phyloP scores from a whole-genome alignment of 805 yeast genomes.

The Saccharomyces paradoxus region DNA sequence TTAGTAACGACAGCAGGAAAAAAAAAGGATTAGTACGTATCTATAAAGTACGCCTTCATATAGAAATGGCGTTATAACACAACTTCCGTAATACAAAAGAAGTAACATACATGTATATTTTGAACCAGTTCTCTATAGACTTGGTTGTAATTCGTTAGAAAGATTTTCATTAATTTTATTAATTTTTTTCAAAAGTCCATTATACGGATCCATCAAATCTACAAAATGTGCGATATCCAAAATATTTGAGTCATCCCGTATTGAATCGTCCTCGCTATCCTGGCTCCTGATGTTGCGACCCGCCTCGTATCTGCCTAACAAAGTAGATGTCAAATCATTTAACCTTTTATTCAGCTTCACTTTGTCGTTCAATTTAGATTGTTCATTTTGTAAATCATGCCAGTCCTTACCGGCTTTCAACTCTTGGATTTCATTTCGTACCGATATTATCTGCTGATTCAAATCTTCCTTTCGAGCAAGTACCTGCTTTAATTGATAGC shows the following conservation, averaged over 20 bases:
- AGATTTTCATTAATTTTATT: conserved; percentile 9
- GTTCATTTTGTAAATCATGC: conserved; percentile 11
- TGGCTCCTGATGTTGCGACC: background rate
- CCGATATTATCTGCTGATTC: conserved; percentile 12
- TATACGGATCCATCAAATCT: conserved; percentile 13
- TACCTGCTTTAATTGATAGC: conserved; percentile 17
- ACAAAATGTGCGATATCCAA: conserved; percentile 5
- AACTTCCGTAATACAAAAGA: background rate
- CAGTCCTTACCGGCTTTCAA: conserved; percentile 12
- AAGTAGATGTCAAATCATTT: conserved; percentile 7
- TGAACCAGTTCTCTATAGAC: conserved; percentile 2
- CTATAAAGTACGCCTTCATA: background rate
- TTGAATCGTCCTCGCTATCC: background rate
- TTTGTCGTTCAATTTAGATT: conserved; percentile 8
- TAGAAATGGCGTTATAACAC: background rate
- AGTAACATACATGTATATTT: background rate
- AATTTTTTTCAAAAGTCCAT: conserved; percentile 13
- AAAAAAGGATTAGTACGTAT: background rate
- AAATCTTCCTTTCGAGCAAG: conserved; percentile 10
- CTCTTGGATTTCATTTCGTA: conserved; percentile 9
- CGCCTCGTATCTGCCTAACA: conserved; percentile 2
- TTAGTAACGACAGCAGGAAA: background rate
- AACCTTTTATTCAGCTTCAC: conserved; percentile 10
- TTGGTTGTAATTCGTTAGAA: background rate
- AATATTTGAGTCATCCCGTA: conserved; percentile 2